A percentile compares a stretch with the other conserved stretches of the same genome.
Evolutionary conservation across 2,329 filamentous ascomycete species (phyloP).

Genomic region (Exophiala oligosperma): DNA sequence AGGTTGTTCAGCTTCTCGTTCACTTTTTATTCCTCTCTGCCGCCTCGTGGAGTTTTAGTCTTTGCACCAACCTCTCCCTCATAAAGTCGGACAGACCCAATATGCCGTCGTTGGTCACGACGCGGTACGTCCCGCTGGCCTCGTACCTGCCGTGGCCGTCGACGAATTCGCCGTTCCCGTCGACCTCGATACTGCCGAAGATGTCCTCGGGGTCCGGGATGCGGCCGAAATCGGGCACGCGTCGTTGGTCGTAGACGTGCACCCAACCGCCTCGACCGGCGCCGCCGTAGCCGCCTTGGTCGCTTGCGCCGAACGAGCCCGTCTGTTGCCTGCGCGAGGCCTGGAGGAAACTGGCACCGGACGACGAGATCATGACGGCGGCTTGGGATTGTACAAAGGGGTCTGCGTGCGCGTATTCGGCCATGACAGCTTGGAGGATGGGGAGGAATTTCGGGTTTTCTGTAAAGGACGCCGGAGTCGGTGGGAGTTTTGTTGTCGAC

Average conservation of each 20-base stretch:
- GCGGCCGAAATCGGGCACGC: conserved; percentile 63
- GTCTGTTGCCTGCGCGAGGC: conserved; percentile 43
- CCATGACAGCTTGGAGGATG: conserved; percentile 58
- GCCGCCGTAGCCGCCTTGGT: conserved; percentile 59
- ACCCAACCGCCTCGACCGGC: conserved; percentile 62
- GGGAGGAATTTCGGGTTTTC: conserved; percentile 58
- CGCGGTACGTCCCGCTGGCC: conserved; percentile 60
- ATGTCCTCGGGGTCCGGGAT: conserved; percentile 66
- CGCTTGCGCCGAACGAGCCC: conserved; percentile 56
- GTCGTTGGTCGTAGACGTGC: conserved; percentile 61
- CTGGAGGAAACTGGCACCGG: conserved; percentile 41
- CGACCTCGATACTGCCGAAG: conserved; percentile 64
- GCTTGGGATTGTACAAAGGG: conserved; percentile 60
- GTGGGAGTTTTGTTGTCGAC: conserved; percentile 50
- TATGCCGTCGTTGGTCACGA: conserved; percentile 62
- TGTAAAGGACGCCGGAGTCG: conserved; percentile 56
- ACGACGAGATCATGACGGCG: conserved; percentile 59
- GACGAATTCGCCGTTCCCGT: conserved; percentile 58
- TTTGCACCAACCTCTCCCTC: conserved; percentile 50
- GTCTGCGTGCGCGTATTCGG: conserved; percentile 55
- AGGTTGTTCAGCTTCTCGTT: background rate
- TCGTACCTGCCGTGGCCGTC: conserved; percentile 60
- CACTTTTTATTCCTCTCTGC: conserved; percentile 21
- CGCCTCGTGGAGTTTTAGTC: conserved; percentile 38
- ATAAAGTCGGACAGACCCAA: conserved; percentile 51